phyloP scores from a whole-genome alignment of 73 alveolate genomes.

The Stentor coeruleus region DNA sequence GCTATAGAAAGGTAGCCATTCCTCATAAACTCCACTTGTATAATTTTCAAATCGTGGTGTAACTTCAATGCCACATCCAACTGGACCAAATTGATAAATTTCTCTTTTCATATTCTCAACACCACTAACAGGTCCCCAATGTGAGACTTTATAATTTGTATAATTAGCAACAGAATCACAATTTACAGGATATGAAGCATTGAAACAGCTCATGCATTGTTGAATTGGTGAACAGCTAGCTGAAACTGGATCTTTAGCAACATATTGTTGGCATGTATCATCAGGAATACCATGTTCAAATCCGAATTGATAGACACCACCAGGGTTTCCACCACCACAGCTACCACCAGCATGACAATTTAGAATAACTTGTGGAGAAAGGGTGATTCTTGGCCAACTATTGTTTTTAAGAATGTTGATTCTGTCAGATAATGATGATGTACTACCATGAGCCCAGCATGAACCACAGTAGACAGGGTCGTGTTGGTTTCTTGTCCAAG shows the following conservation, averaged over 20 bases:
- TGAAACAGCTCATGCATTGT: conserved; percentile 58
- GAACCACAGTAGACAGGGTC: conserved; percentile 72
- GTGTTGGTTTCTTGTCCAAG: conserved; percentile 77
- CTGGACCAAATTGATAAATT: conserved; percentile 69
- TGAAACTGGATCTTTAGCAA: conserved; percentile 46
- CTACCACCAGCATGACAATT: conserved; percentile 82
- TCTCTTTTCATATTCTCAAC: conserved; percentile 69
- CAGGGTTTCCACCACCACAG: conserved; percentile 75
- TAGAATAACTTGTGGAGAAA: conserved; percentile 55
- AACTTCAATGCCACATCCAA: conserved; percentile 57
- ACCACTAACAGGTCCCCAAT: conserved; percentile 54
- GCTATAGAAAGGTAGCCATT: conserved; percentile 29
- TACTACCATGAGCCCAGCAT: conserved; percentile 82
- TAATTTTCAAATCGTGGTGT: conserved; percentile 57
- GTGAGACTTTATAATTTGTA: conserved; percentile 47
- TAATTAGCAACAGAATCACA: conserved; percentile 54
- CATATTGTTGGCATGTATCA: conserved; percentile 59
- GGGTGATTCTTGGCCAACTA: conserved; percentile 50
- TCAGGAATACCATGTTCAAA: conserved; percentile 60
- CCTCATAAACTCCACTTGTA: conserved; percentile 77
- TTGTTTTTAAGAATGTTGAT: conserved; percentile 57
- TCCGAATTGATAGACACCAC: conserved; percentile 62
- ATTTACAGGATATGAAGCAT: conserved; percentile 43
- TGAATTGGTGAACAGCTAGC: conserved; percentile 43
- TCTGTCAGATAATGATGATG: conserved; percentile 80